phyloP scores from a whole-genome alignment of 495 filamentous ascomycete species.

The Neurospora sp. region DNA sequence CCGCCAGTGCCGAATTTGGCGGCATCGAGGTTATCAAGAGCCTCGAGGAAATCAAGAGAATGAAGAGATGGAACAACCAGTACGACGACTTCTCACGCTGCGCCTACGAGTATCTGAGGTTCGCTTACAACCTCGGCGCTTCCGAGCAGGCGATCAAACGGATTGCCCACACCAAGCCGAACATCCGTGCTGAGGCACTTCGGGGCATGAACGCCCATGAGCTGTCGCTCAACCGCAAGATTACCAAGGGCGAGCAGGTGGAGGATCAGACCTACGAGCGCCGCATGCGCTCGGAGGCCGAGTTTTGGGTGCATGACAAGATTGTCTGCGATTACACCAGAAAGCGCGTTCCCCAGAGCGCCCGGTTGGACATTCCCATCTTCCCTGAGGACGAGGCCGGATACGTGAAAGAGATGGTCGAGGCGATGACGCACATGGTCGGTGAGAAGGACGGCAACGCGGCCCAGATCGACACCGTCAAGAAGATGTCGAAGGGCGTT shows the following conservation, averaged over 20 bases:
- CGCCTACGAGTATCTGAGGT: background rate
- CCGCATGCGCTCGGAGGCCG: background rate
- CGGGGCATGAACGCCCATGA: background rate
- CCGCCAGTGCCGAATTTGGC: background rate
- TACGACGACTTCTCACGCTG: background rate
- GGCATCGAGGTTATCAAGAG: background rate
- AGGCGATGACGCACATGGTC: background rate
- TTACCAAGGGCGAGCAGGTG: background rate
- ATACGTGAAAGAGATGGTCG: background rate
- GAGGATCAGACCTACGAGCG: background rate
- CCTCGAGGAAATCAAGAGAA: background rate
- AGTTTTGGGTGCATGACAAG: background rate
- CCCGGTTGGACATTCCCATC: background rate
- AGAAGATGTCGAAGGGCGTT: background rate
- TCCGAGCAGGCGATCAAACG: background rate
- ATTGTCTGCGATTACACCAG: background rate
- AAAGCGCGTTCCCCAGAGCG: background rate
- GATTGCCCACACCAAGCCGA: background rate
- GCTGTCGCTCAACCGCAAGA: background rate
- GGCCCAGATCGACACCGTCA: background rate
- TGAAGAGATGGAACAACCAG: background rate
- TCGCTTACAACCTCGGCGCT: background rate
- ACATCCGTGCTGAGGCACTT: background rate
- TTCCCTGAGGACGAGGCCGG: background rate
- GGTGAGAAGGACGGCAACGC: background rate